Evolutionary conservation across 202 grass and related monocot species (phyloP).

Genomic region (Brachypodium distachyon): DNA sequence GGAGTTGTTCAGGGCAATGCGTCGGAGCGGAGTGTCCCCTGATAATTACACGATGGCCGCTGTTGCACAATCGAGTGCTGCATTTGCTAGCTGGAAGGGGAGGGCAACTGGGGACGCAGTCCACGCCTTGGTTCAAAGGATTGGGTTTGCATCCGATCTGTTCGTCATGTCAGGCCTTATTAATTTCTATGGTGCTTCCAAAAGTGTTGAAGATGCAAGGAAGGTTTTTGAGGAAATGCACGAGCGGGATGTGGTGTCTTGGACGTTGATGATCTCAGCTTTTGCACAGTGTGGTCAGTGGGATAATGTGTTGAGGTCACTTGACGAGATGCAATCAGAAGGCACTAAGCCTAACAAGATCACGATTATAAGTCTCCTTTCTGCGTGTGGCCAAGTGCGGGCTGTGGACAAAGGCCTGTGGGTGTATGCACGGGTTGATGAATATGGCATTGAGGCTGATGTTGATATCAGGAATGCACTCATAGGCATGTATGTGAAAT

Average conservation of each 20-base stretch:
- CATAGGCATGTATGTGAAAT: slow-evolving; percentile 56
- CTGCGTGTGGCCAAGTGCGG: slow-evolving; percentile 38
- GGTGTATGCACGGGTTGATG: slow-evolving; percentile 42
- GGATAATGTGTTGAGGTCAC: slow-evolving; percentile 35
- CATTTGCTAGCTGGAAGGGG: not conserved
- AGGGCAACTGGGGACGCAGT: slow-evolving; percentile 17
- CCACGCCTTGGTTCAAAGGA: slow-evolving; percentile 42
- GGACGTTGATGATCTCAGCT: slow-evolving; percentile 76
- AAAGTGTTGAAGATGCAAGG: slow-evolving; percentile 26
- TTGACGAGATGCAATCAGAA: slow-evolving; percentile 46
- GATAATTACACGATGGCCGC: slow-evolving; percentile 61
- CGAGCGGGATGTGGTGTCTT: slow-evolving; percentile 66
- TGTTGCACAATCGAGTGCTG: slow-evolving; percentile 32
- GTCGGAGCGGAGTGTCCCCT: slow-evolving; percentile 14
- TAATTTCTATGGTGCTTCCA: slow-evolving; percentile 25
- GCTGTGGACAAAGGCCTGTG: slow-evolving; percentile 36
- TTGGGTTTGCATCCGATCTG: slow-evolving; percentile 41
- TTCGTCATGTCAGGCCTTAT: slow-evolving; percentile 71
- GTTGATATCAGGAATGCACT: slow-evolving; percentile 49
- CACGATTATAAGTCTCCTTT: slow-evolving; percentile 53
- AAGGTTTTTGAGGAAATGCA: slow-evolving; percentile 64
- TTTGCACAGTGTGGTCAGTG: slow-evolving; percentile 34
- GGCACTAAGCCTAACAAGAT: slow-evolving; percentile 61
- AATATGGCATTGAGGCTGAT: slow-evolving; percentile 42
- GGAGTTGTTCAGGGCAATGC: slow-evolving; percentile 36